Base-by-base conservation (phyloP, 352 stramenopile genomes). In the Peronospora destructor region DNA sequence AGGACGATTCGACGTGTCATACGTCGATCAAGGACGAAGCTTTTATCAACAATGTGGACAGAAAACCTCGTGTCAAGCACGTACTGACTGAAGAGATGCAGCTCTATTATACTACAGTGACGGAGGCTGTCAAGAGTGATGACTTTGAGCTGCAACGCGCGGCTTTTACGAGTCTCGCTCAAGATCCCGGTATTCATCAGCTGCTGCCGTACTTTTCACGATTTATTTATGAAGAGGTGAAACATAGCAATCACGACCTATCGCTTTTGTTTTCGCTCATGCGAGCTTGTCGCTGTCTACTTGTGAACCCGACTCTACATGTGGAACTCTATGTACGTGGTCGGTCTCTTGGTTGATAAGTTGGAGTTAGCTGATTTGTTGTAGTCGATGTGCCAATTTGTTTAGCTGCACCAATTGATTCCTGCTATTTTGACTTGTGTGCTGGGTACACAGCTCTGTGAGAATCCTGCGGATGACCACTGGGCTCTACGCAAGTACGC, bases 341-440 rank as follows among this genome's bases (percentile, higher is more conserved):
- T 35, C 6, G 25, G 1, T 16, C 17, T 43, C 1, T 6, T 44
- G 2, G 23, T 26, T 26, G 23, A 6, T 26, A 3, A 26, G 4
- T 26, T 6, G 23, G 5, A 26, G 23, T 26, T 26, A 6, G 23
- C 23, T 26, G 4, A 26, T 26, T 26, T 26, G 23, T 26, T 26
- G 23, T 21, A 42, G 17, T 44, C 4, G 14, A 3, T 46, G 9
- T 57, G 13, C n/a, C 11, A 6, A 26, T 32, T 21, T 37, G 9
- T 47, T 21, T 48, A 95, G 76, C 70, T 98, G 7, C 89, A 98
- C 55, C 89, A 98, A 81, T 61, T 98, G 33, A 80, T 97, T 51
- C 89, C 89, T 17, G 77, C 88, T 28, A 89, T 98, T 23, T 66
- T 97, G 45, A 97, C 91, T 30, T 97, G 88, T 49, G 80, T 97